Conservation (phyloP, 352 stramenopile species). For the Globisporangium echinulatum region DNA sequence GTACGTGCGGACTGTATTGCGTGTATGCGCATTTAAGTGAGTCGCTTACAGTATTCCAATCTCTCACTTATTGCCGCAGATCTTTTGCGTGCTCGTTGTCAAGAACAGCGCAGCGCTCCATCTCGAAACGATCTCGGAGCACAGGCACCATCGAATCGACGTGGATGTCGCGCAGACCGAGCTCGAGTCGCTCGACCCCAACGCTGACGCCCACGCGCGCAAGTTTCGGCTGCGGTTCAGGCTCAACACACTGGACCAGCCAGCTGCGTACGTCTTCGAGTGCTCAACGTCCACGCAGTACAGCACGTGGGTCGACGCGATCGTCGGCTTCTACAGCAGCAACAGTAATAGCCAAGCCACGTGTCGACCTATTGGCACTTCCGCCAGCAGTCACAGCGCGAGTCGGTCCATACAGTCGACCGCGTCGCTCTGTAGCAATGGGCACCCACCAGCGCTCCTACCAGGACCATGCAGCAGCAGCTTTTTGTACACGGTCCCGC, state of each 20-base stretch:
- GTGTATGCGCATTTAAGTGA: background rate
- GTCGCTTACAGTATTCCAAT: too few species aligned
- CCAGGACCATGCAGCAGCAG: conserved; percentile 16
- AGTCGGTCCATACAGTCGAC: conserved; percentile 7
- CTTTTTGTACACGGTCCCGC: conserved; percentile 46
- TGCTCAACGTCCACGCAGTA: conserved; percentile 22
- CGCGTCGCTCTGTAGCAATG: conserved; percentile 5
- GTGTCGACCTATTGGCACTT: too few species aligned
- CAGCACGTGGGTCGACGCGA: conserved; percentile 27
- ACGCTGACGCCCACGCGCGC: conserved; percentile 22
- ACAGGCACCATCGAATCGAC: conserved; percentile 27
- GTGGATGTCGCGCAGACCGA: conserved; percentile 33
- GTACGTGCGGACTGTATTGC: background rate
- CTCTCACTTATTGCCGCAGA: conserved; percentile 12
- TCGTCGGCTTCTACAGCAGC: conserved; percentile 14
- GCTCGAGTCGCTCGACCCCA: conserved; percentile 14
- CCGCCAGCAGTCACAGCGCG: background rate
- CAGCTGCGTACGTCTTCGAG: conserved; percentile 30
- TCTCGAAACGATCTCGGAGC: conserved; percentile 31
- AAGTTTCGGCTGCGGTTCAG: conserved; percentile 35
- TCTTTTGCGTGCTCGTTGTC: conserved; percentile 36
- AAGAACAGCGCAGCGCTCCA: conserved; percentile 24
- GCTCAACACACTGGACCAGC: background rate
- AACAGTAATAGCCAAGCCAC: background rate
- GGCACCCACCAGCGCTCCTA: background rate